phyloP scores from a whole-genome alignment of 495 filamentous ascomycete genomes.

The Aspergillus homomorphus region DNA sequence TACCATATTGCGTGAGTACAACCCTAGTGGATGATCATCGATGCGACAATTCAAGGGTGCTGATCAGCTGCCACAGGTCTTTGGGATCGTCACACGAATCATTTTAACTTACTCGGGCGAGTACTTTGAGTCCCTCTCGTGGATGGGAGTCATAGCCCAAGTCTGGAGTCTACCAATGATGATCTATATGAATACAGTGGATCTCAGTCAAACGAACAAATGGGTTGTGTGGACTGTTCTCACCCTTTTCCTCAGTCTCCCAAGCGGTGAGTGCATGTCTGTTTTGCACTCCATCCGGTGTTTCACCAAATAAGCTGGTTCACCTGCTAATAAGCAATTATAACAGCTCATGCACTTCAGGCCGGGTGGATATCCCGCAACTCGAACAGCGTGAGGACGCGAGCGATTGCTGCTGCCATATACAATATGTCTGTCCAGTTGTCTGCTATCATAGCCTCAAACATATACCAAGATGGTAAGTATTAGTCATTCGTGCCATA shows the following conservation, averaged over 20 bases:
- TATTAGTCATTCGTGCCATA: slow-evolving; percentile 17
- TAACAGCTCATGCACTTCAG: slow-evolving; percentile 34
- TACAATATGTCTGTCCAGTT: slow-evolving; percentile 53
- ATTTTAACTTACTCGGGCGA: slow-evolving; percentile 50
- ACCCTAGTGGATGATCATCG: background rate
- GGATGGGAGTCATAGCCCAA: slow-evolving; percentile 44
- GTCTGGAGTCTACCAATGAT: slow-evolving; percentile 57
- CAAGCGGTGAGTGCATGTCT: slow-evolving; percentile 42
- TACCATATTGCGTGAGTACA: slow-evolving; percentile 38
- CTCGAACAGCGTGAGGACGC: slow-evolving; percentile 53
- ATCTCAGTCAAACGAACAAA: slow-evolving; percentile 41
- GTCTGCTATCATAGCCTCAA: slow-evolving; percentile 51
- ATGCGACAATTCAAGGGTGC: background rate
- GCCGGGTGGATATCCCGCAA: slow-evolving; percentile 48
- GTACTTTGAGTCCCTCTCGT: slow-evolving; percentile 46
- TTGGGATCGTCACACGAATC: slow-evolving; percentile 42
- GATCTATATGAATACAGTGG: slow-evolving; percentile 48
- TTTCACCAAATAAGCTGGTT: background rate
- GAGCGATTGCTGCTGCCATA: slow-evolving; percentile 54
- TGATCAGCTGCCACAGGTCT: slow-evolving; percentile 25
- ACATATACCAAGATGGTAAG: slow-evolving; percentile 52
- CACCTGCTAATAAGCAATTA: slow-evolving; percentile 28
- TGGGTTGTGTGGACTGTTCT: slow-evolving; percentile 58
- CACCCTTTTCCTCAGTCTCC: slow-evolving; percentile 55
- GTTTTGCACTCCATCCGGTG: slow-evolving; percentile 7